phyloP scores from a whole-genome alignment of 2,329 filamentous ascomycete species.

The Talaromyces piceae region DNA sequence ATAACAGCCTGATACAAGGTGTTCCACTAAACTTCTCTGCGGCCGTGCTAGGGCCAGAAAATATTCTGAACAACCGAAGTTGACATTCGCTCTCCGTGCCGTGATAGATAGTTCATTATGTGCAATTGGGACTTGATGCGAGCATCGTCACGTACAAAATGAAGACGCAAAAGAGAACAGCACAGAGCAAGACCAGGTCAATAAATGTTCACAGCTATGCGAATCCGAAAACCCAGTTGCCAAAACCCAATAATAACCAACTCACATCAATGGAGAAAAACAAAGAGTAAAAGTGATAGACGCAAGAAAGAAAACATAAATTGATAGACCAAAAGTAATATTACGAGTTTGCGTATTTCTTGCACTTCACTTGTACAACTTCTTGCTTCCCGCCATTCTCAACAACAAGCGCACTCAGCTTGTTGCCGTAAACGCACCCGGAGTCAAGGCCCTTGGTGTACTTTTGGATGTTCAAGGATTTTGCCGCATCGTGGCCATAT shows the following conservation, averaged over 20 bases:
- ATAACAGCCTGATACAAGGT: too few species aligned
- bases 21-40: too few species aligned
- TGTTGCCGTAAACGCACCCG: constrained; percentile 67
- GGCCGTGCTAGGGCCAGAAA: too few species aligned
- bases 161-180: neutral
- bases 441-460: constrained; percentile 84
- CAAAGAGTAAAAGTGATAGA: neutral
- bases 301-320: neutral
- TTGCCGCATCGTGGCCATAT: constrained; percentile 79
- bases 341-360: constrained; percentile 20
- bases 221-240: neutral
- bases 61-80: too few species aligned
- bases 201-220: neutral
- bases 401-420: constrained; percentile 70
- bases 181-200: neutral
- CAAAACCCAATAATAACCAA: neutral
- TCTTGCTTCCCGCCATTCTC: constrained; percentile 45
- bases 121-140: too few species aligned
- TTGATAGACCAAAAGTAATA: neutral
- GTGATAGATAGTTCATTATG: too few species aligned
- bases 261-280: neutral
- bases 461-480: constrained; percentile 57
- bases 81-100: too few species aligned
- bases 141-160: too few species aligned
- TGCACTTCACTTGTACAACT: constrained; percentile 38